Conservation (phyloP, 225 moss, liverwort and hornwort species). For the Neckera pumila region DNA sequence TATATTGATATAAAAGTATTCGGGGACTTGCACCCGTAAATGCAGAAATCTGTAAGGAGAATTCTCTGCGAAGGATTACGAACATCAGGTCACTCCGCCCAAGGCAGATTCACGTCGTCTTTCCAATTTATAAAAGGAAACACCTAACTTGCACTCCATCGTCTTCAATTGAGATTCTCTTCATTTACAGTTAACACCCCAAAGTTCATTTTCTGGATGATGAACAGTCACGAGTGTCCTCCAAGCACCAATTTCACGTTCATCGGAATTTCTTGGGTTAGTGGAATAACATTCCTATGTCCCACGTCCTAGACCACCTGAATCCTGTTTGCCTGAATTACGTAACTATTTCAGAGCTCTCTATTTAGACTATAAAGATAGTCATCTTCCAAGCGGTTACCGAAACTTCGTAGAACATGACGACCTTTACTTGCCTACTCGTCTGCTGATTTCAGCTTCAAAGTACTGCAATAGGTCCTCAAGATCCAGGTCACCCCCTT, state of each 20-base stretch:
- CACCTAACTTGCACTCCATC: not conserved
- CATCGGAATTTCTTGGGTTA: not conserved
- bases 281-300: not conserved
- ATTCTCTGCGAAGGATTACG: not conserved
- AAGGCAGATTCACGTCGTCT: not conserved
- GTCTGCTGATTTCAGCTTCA: not conserved
- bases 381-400: constrained; percentile 7
- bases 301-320: not conserved
- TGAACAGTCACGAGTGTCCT: not conserved
- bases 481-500: not conserved
- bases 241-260: not conserved
- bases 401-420: not conserved
- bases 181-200: not conserved
- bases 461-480: not conserved
- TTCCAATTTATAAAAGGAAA: not conserved
- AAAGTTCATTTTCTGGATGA: not conserved
- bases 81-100: not conserved
- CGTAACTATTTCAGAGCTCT: constrained; percentile 1
- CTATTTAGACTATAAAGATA: constrained; percentile 4
- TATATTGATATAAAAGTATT: not conserved
- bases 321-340: constrained; percentile 4
- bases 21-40: not conserved
- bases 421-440: constrained; percentile 12
- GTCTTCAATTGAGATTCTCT: not conserved
- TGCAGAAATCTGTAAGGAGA: not conserved